Conservation (phyloP, 176 grass and related monocot genomes). For the Eremochloa ophiuroides region DNA sequence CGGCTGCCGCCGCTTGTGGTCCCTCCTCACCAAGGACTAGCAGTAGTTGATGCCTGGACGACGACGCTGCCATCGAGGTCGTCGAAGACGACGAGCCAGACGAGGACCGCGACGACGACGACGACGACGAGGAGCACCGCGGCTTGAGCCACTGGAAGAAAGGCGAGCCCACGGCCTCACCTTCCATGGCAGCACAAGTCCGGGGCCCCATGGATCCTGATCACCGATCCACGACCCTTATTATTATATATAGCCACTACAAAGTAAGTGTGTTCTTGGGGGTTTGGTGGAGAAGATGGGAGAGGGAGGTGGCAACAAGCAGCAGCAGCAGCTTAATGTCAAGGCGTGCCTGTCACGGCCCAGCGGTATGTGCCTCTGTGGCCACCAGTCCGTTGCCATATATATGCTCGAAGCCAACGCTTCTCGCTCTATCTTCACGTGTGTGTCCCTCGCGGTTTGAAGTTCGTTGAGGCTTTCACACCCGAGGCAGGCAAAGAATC, state of each 20-base stretch:
- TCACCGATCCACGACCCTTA: not conserved
- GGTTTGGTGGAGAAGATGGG: conserved; percentile 44
- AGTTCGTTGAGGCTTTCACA: conserved; percentile 30
- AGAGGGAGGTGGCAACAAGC: not conserved
- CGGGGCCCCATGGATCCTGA: conserved; percentile 30
- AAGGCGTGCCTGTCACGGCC: conserved; percentile 40
- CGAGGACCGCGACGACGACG: not conserved
- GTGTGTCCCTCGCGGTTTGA: conserved; percentile 8
- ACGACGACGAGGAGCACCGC: not conserved
- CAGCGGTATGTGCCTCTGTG: not conserved
- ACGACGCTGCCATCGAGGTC: not conserved
- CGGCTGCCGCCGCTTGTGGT: not conserved
- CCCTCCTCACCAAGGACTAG: not conserved
- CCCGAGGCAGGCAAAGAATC: not conserved
- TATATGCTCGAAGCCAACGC: conserved; percentile 3
- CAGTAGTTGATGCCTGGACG: not conserved
- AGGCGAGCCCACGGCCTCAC: conserved; percentile 2
- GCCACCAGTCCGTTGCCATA: conserved; percentile 4
- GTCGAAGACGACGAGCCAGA: conserved; percentile 7
- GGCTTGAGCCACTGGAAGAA: conserved; percentile 64
- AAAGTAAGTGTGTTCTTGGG: not conserved
- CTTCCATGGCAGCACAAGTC: conserved; percentile 39
- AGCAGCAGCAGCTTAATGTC: conserved; percentile 25
- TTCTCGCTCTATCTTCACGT: not conserved
- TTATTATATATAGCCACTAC: not conserved